A percentile compares a stretch with the other conserved stretches of the same genome.
These are phyloP conservation scores for Xerocomus amazonicus DNA, from an alignment of 1,284 basidiomycete species.

Conservation along the genomic window DNA sequence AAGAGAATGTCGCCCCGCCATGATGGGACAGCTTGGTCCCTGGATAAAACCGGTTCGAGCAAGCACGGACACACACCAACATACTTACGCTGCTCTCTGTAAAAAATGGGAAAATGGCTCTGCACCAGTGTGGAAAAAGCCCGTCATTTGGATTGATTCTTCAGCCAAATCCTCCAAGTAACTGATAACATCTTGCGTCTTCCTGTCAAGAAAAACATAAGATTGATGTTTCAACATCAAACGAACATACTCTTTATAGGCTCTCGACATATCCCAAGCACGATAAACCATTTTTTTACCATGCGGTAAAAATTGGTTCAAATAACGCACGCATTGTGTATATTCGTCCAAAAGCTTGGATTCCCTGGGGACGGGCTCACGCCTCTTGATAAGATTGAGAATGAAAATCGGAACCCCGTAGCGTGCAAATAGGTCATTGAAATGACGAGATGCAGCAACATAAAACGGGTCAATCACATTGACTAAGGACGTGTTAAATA, in stretches of 20 bases:
- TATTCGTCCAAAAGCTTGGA: constrained; percentile 93
- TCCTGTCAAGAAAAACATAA: constrained; percentile 45
- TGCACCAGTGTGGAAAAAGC: constrained; percentile 90
- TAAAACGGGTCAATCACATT: constrained; percentile 96
- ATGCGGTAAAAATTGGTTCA: constrained; percentile 92
- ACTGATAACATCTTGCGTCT: constrained; percentile 94
- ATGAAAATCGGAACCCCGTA: constrained; percentile 92
- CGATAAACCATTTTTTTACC: constrained; percentile 89
- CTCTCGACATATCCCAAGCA: constrained; percentile 95
- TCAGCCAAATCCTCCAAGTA: constrained; percentile 95
- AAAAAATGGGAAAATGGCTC: constrained; percentile 72
- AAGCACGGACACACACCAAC: neutral
- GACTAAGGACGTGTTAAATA: constrained; percentile 46
- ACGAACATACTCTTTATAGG: constrained; percentile 76
- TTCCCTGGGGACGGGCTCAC: constrained; percentile 81
- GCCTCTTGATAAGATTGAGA: constrained; percentile 93
- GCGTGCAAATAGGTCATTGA: constrained; percentile 86
- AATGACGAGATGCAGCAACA: constrained; percentile 89
- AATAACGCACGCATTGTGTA: constrained; percentile 86
- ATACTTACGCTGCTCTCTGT: constrained; percentile 43
- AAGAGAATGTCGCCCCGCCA: constrained; percentile 74
- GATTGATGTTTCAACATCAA: neutral
- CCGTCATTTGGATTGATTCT: constrained; percentile 87
- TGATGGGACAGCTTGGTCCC: constrained; percentile 12
- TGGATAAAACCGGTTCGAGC: constrained; percentile 1